Percentiles rank a stretch among this genome's conserved stretches.
Evolutionary conservation across 2,329 filamentous ascomycete genomes (phyloP).

Genomic region (Diaporthe nobilis): DNA sequence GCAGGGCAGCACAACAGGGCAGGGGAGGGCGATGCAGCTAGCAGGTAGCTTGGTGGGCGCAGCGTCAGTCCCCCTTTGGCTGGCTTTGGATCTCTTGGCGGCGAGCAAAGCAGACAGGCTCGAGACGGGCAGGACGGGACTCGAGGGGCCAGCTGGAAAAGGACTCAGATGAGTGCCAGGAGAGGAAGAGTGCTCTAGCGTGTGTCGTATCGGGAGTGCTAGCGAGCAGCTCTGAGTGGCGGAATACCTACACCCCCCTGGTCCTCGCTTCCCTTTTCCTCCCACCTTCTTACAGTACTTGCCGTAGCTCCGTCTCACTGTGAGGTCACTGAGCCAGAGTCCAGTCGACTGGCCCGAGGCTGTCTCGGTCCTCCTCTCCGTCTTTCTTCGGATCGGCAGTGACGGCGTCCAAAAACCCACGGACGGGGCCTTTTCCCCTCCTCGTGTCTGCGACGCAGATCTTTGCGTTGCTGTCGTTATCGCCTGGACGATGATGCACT

Average conservation of each 20-base stretch:
- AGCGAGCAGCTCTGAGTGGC: conserved; percentile 30
- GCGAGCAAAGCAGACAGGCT: background rate
- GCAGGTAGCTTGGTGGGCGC: conserved; percentile 17
- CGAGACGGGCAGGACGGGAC: background rate
- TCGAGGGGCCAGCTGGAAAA: background rate
- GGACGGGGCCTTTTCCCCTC: conserved; percentile 16
- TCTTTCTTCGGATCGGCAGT: conserved; percentile 22
- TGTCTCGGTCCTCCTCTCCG: conserved; percentile 13
- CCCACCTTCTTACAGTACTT: conserved; percentile 8
- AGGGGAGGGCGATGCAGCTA: conserved; percentile 22
- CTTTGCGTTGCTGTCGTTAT: background rate
- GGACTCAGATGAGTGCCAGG: background rate
- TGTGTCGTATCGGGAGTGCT: conserved; percentile 28
- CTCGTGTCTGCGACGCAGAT: conserved; percentile 21
- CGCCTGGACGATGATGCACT: background rate
- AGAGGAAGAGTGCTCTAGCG: conserved; percentile 16
- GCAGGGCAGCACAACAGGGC: background rate
- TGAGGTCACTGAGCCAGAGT: conserved; percentile 21
- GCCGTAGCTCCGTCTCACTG: conserved; percentile 29
- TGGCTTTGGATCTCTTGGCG: conserved; percentile 4
- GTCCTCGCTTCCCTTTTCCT: conserved; percentile 16
- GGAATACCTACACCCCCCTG: background rate
- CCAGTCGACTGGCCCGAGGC: conserved; percentile 13
- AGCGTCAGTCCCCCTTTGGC: conserved; percentile 12
- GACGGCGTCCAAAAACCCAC: conserved; percentile 20